Evolutionary conservation across 176 grass and related monocot genomes (phyloP), one percentile per base, ranked within the genome.

Genomic region (Tillandsia leiboldiana): DNA sequence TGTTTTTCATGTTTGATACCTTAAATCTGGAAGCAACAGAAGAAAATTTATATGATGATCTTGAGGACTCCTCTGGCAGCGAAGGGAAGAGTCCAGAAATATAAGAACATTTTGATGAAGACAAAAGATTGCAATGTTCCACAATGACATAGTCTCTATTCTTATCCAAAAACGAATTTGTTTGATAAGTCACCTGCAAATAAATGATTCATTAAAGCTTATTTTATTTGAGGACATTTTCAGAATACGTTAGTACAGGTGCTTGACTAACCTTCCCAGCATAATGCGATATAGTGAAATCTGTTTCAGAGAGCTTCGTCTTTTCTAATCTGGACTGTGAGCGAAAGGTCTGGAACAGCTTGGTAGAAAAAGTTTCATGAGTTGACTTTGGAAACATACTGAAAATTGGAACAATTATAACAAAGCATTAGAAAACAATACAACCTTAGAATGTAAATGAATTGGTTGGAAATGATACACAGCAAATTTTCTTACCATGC

Each of bases 301-400:
- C 86, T 75, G 94, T 99, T 85, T 99, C 87, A 48, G 89, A 93
- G 50, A 99, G 93, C 63, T 99, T 99, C 58, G 87, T 92, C 78
- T 86, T 99, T 82, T 86, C 94, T 56, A 99, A 82, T 82, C 89
- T 99, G 65, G 79, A 71, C 77, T 99, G 89, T 51, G 82, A 93
- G 68, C 74, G 72, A 10, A 99, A 86, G 75, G 81, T 90, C 68
- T 82, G 86, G 70, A 99, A 99, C 84, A 99, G 78, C 82, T 93
- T 99, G 9, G 94, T 88, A 22, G 87, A 85, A 12, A 99, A 99
- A 74, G 84, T 90, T 80, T 82, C 84, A 54, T 99, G 87, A 71
- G 94, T 99, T 75, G 94, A 99, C 79, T 87, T 93, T 29, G 94
- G 94, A 81, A 99, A 99, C 94, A 93, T 93, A 17, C 94, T 99